Base-by-base conservation (phyloP, 1,284 basidiomycete species). In the Trametes sp. region DNA sequence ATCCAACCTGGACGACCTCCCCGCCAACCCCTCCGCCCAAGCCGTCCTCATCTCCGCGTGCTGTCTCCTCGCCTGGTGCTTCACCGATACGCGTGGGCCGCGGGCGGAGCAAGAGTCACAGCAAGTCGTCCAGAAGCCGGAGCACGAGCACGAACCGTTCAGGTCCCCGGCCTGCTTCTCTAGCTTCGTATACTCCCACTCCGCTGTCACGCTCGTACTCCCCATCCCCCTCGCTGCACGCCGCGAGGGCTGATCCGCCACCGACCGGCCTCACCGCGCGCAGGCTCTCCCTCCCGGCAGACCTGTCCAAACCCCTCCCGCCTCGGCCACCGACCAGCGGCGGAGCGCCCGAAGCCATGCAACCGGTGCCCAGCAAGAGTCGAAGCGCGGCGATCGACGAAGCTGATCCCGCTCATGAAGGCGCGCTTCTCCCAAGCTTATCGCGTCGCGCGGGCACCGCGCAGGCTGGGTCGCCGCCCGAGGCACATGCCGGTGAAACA, bases 21-120 rank as follows among this genome's bases (percentile, higher is more conserved):
- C 86, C 83, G 38, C 84, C 82, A 45, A 85, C 85, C 21, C 84
- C 85, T 36, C 82, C 84, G 36, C 74, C 80, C 50, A 82, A 78
- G 65, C 70, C 73, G 64, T 66, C 78, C 64, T 77, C 77, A 45
- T 77, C 77, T 54, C 78, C 80, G 8, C 51, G 62, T 81, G 59
- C 81, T 83, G n/a, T 84, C 80, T 13, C 85, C 81, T 38, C 83
- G 81, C 41, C 84, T 82, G 23, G 84, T 82, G 44, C 81, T 81
- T 48, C 75, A 76, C 46, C 81, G 74, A 65, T 70, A 74, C 67
- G 63, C 69, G 77, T 67, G 77, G 75, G 50, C 77, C 77, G 58
- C 77, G 79, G 16, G 31, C 63, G 64, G 53, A 57, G 53, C 56
- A 61, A 44, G 54, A 65, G 57, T 59, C 42, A 41, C 35, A 33